Evolutionary conservation across 768 basidiomycete species (phyloP).

Genomic region (Mycena leptocephala): DNA sequence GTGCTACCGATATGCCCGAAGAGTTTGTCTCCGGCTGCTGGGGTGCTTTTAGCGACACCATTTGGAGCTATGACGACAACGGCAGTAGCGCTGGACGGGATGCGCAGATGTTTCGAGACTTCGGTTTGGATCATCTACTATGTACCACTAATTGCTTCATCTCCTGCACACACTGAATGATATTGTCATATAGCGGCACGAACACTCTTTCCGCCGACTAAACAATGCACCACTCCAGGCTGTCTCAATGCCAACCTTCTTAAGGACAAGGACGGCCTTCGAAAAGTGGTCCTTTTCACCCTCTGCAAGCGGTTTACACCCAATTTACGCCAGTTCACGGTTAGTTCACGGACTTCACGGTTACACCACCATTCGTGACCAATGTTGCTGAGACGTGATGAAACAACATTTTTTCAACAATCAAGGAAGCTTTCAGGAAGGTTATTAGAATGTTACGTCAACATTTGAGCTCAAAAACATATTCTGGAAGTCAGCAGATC

Average conservation of each 20-base stretch:
- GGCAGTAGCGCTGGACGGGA: not conserved
- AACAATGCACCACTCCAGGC: not conserved
- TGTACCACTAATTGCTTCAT: not conserved
- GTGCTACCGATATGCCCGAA: constrained; percentile 7
- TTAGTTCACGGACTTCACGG: too few species aligned
- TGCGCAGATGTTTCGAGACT: constrained; percentile 4
- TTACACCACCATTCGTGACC: too few species aligned
- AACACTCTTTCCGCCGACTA: not conserved
- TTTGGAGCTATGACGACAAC: not conserved
- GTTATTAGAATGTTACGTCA: too few species aligned
- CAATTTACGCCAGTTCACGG: too few species aligned
- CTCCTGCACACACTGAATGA: too few species aligned
- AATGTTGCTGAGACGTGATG: too few species aligned
- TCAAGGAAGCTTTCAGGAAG: too few species aligned
- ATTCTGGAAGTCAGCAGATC: too few species aligned
- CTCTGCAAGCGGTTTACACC: too few species aligned
- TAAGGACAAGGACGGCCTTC: not conserved
- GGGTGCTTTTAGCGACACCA: not conserved
- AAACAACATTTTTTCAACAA: too few species aligned
- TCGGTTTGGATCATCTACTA: not conserved
- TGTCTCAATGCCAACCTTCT: not conserved
- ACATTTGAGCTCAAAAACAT: too few species aligned
- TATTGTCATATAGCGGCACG: not conserved
- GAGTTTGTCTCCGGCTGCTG: constrained; percentile 17
- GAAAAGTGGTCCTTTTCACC: not conserved